These are phyloP conservation scores for Durio zibethinus DNA, from an alignment of 345 rosid species.

Conservation along the genomic window DNA sequence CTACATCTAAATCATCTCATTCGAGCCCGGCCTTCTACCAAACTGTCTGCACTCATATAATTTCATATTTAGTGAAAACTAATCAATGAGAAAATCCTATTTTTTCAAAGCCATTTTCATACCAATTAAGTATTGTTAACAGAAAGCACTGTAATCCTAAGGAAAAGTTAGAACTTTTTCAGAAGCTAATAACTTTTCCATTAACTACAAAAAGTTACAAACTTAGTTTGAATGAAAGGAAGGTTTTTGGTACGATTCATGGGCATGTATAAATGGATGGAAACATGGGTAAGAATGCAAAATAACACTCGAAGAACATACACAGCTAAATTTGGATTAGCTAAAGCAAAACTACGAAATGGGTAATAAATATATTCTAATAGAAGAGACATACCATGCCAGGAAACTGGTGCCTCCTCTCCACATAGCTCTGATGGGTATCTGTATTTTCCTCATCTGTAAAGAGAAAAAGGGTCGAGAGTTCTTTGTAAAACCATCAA, in stretches of 20 bases:
- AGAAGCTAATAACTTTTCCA: neutral
- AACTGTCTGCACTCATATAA: neutral
- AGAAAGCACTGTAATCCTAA: neutral
- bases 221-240: neutral
- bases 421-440: slow-evolving; percentile 52
- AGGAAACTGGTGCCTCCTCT: slow-evolving; percentile 1
- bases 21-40: neutral
- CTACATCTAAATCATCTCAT: neutral
- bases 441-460: slow-evolving; percentile 47
- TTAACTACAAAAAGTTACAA: neutral
- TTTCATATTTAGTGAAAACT: neutral
- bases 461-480: neutral
- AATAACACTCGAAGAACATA: neutral
- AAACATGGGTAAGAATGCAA: neutral
- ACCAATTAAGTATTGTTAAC: neutral
- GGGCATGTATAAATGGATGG: neutral
- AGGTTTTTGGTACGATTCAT: neutral
- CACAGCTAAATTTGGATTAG: neutral
- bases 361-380: neutral
- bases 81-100: neutral
- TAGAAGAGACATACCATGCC: slow-evolving; percentile 49
- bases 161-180: neutral
- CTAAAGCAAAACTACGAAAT: neutral
- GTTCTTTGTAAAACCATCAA: neutral
- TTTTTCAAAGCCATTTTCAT: neutral